A percentile compares a stretch with the other conserved stretches of the same genome.
Conservation (phyloP, 352 stramenopile species). For the Peronospora destructor region DNA sequence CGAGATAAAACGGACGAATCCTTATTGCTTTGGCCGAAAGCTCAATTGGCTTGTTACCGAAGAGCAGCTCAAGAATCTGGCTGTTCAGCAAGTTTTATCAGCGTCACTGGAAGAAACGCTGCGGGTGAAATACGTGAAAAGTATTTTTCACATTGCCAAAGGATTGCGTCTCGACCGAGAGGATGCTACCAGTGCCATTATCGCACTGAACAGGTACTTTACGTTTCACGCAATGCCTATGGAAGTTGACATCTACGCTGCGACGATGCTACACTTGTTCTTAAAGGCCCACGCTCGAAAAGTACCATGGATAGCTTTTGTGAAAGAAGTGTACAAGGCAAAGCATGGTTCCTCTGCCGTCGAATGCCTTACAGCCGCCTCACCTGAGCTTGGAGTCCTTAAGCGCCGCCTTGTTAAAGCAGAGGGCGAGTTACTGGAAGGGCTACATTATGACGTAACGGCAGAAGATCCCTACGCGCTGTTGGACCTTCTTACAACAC, state of each 20-base stretch:
- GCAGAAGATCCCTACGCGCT: slow-evolving; percentile 62
- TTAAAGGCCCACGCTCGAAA: slow-evolving; percentile 64
- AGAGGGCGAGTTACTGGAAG: slow-evolving; percentile 62
- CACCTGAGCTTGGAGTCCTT: slow-evolving; percentile 42
- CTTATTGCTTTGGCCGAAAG: slow-evolving; percentile 63
- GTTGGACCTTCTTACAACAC: slow-evolving; percentile 56
- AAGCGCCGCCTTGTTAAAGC: slow-evolving; percentile 54
- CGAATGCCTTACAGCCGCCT: slow-evolving; percentile 24
- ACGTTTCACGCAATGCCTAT: slow-evolving; percentile 68
- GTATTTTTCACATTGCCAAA: slow-evolving; percentile 59
- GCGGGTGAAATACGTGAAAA: slow-evolving; percentile 53
- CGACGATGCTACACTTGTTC: slow-evolving; percentile 66
- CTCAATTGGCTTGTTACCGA: slow-evolving; percentile 69
- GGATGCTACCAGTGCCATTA: slow-evolving; percentile 64
- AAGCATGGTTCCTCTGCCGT: slow-evolving; percentile 31
- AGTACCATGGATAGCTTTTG: slow-evolving; percentile 54
- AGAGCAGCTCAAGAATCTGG: slow-evolving; percentile 47
- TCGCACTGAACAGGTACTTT: slow-evolving; percentile 75
- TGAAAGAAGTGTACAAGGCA: slow-evolving; percentile 62
- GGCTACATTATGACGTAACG: slow-evolving; percentile 67
- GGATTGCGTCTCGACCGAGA: slow-evolving; percentile 55
- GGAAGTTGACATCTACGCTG: slow-evolving; percentile 61
- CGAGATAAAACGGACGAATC: slow-evolving; percentile 12
- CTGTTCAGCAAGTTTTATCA: slow-evolving; percentile 61
- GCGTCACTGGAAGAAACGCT: slow-evolving; percentile 56